Conservation (phyloP, 2,329 filamentous ascomycete species). For the Alternaria arbusti region DNA sequence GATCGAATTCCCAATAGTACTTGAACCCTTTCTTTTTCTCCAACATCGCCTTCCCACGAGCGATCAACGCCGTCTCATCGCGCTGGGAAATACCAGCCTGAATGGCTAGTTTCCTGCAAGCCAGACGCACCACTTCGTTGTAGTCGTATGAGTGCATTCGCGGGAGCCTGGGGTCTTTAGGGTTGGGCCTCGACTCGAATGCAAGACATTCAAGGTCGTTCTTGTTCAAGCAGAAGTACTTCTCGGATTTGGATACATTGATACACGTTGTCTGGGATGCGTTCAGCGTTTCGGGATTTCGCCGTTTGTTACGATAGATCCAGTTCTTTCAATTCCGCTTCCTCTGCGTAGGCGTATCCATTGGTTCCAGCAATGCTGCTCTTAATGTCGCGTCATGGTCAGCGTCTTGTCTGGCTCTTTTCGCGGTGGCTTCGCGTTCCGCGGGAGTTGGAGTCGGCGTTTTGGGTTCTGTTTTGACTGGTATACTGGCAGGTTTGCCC, state of each 20-base stretch:
- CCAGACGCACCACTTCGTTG: background rate
- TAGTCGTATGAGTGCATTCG: background rate
- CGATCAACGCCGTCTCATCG: background rate
- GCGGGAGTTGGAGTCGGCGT: too few species aligned
- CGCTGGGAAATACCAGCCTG: background rate
- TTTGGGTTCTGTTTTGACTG: too few species aligned
- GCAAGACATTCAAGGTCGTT: background rate
- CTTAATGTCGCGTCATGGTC: background rate
- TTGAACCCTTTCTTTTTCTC: background rate
- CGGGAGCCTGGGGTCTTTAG: background rate
- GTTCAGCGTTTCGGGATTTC: background rate
- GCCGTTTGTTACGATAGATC: background rate
- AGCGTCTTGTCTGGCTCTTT: too few species aligned
- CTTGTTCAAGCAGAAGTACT: background rate
- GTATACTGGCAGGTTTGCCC: too few species aligned
- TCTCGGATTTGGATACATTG: background rate
- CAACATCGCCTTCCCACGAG: background rate
- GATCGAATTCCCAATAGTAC: background rate
- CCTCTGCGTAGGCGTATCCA: background rate
- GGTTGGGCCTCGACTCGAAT: background rate
- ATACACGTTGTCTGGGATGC: background rate
- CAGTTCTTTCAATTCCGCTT: background rate
- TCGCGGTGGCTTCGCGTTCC: too few species aligned
- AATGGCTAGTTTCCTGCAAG: background rate
- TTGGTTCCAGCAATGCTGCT: background rate